A percentile compares a stretch with the other conserved stretches of the same genome.
These are phyloP conservation scores for Globisporangium megalacanthum DNA, from an alignment of 352 stramenopile genomes.

Conservation along the genomic window DNA sequence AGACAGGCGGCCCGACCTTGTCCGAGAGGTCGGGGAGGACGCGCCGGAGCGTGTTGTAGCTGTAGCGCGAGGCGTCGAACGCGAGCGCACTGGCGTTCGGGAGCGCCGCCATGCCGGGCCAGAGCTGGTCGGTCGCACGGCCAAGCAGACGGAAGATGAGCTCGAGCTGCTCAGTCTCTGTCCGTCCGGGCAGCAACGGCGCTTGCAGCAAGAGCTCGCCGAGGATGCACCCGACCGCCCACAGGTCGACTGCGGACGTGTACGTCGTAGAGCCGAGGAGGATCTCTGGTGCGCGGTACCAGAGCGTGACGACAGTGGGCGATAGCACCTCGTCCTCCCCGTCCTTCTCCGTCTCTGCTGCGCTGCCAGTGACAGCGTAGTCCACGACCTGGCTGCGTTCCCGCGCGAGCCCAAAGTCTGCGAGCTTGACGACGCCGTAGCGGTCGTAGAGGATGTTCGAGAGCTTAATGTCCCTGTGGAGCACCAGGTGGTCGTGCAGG, in stretches of 20 bases:
- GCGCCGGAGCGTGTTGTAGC: slow-evolving; percentile 32
- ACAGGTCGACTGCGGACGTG: slow-evolving; percentile 89
- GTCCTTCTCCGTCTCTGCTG: slow-evolving; percentile 83
- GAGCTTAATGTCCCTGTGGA: slow-evolving; percentile 95
- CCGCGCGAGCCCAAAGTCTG: slow-evolving; percentile 54
- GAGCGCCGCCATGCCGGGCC: slow-evolving; percentile 42
- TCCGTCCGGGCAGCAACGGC: slow-evolving; percentile 57
- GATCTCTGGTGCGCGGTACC: slow-evolving; percentile 93
- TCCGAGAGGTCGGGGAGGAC: slow-evolving; percentile 34
- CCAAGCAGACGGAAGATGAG: slow-evolving; percentile 74
- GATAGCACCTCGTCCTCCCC: slow-evolving; percentile 45
- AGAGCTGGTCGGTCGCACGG: slow-evolving; percentile 50
- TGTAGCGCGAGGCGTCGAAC: slow-evolving; percentile 26
- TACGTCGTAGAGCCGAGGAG: slow-evolving; percentile 87
- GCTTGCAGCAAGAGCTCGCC: slow-evolving; percentile 48
- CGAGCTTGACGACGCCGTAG: slow-evolving; percentile 55
- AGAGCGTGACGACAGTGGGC: slow-evolving; percentile 93
- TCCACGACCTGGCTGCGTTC: slow-evolving; percentile 81
- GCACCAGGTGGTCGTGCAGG: slow-evolving; percentile 79
- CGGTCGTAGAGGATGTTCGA: slow-evolving; percentile 92
- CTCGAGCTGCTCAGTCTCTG: slow-evolving; percentile 58
- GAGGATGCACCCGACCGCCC: slow-evolving; percentile 63
- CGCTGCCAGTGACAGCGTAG: background rate
- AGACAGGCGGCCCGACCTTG: slow-evolving; percentile 19
- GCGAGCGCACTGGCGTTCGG: slow-evolving; percentile 34